Evolutionary conservation across 805 yeast genomes (phyloP), one percentile per base, ranked within the genome.

Genomic region (Cyberlindnera xishuangbannaensis): DNA sequence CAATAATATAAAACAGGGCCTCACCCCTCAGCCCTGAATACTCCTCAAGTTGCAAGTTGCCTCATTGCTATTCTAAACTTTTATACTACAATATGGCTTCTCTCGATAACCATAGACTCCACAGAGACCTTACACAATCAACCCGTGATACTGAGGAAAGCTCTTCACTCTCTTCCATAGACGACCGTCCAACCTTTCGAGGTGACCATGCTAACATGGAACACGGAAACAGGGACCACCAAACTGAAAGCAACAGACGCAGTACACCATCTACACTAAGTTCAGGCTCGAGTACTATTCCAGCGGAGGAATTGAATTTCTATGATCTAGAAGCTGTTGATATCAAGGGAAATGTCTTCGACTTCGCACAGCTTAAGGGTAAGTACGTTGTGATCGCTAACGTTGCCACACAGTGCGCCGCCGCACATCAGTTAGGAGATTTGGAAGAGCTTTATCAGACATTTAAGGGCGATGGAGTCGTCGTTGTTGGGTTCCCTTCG

Each of bases 401-500:
- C 58, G 88, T 85, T 8, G 96, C 96, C 7, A 80, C 94, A 43
- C 81, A 84, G 59, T 85, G 94, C 56, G 78, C 76, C 5, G 77
- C 76, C 60, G 78, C 92, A 4, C 78, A 83, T 36, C 95, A 86
- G 57, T 83, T 81, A 56, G 61, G 66, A 33, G 90, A 78, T 33
- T 62, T 87, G 22, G 88, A 87, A 59, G 61, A 56, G 25, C 59
- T 87, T 11, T 77, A 84, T 62, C 62, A 76, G 40, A 75, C 76
- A 53, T 83, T 69, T 33, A 73, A 69, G 30, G 51, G 70, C 41
- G 94, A 84, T 1, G 64, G 88, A 16, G 75, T 62, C 28, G n/a
- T n/a, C n/a, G 67, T 87, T 18, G 44, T 87, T 22, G 96, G 87
- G 0, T 86, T 87, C 71, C 97, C 97, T 20, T 84, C 95, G 61